Conservation (phyloP, 108 stramenopile genomes). For the Pseudonitzschia delicatissima region DNA sequence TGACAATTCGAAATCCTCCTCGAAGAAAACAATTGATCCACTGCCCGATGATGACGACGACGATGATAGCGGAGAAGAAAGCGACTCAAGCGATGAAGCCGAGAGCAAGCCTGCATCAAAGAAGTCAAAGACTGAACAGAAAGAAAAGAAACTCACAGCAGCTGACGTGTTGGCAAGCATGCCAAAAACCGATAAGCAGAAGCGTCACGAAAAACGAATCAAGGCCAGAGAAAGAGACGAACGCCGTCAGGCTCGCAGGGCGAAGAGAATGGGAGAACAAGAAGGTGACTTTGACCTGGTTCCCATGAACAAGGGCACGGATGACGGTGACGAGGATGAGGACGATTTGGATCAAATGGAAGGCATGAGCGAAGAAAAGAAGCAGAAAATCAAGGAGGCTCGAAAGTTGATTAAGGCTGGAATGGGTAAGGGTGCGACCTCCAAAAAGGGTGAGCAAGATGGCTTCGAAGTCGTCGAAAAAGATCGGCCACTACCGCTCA, state of each 20-base stretch:
- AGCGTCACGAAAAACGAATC: conserved; percentile 90
- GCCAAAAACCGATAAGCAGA: conserved; percentile 97
- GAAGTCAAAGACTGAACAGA: conserved; percentile 24
- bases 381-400: conserved; percentile 71
- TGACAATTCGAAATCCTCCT: background rate
- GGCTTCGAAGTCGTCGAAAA: conserved; percentile 73
- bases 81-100: background rate
- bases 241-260: conserved; percentile 71
- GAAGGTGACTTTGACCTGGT: conserved; percentile 76
- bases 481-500: conserved; percentile 47
- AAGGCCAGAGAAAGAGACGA: conserved; percentile 89
- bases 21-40: conserved; percentile 21
- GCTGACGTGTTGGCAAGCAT: conserved; percentile 84
- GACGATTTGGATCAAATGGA: conserved; percentile 35
- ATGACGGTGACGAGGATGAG: conserved; percentile 37
- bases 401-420: conserved; percentile 87
- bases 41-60: conserved; percentile 25
- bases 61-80: conserved; percentile 43
- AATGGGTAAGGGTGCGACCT: conserved; percentile 41
- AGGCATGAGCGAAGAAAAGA: conserved; percentile 67
- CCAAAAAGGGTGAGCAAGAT: conserved; percentile 15
- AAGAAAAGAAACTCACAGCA: conserved; percentile 48
- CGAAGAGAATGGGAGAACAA: conserved; percentile 56
- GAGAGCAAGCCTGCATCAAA: conserved; percentile 31
- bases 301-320: conserved; percentile 49